Evolutionary conservation across 257 asterid species (phyloP), one percentile per base, ranked within the genome.

Genomic region (Thymus mandschuricus): DNA sequence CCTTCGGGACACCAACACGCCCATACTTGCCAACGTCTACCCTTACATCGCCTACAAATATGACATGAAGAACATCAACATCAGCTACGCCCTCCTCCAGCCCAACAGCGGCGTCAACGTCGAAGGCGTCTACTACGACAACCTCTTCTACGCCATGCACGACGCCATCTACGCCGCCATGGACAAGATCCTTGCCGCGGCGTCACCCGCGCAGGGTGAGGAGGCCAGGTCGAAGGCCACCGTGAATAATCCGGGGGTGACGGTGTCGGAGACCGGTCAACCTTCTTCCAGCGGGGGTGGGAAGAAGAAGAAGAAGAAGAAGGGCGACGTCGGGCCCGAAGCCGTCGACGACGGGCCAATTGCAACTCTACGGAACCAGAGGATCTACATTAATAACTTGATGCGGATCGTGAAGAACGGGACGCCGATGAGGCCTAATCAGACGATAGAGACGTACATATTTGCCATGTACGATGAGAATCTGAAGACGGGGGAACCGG

Each of bases 381-480:
- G 74, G 34, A 56, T 38, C 2, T 78, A 66, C 8, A 59, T 50
- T 21, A 72, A 44, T 6, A 78, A 78, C 43, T 60, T 78, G 78
- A 60, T 78, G 40, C 59, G 59, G 0, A 45, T 41, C 3, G 78
- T 72, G 0, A 72, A 11, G 8, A 8, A 9, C 1, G 81, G 78
- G 8, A 78, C 54, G 0, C 69, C 69, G 10, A 41, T 21, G 11
- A 63, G 68, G 68, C 68, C 68, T 6, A 21, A 21, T 35, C 31
- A 4, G 3, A 27, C 41, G 4, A 1, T 78, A 0, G 81, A 78
- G 27, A 46, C 81, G 3, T 78, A 72, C 35, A 30, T 78, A 10
- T 78, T 72, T 54, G 78, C 68, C 4, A 57, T 72, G 81, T 55
- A 62, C 48, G 76, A 76, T 76, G 76, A 76, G 29, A 49, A 76